Evolutionary conservation across 179 eudicot species (phyloP).

Genomic region (Actinidia arguta): DNA sequence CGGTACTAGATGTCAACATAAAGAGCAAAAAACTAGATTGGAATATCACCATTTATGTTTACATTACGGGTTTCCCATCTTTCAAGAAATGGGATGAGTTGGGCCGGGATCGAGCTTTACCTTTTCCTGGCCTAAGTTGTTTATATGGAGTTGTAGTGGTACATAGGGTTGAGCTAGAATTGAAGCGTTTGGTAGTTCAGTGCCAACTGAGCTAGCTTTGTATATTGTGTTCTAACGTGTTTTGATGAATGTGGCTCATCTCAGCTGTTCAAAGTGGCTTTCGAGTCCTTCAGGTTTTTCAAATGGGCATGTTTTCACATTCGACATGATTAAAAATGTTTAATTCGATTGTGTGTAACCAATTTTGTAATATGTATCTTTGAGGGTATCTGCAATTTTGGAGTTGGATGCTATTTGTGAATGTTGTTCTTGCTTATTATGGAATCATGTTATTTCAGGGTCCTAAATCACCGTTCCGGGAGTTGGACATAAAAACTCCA

Average conservation of each 20-base stretch:
- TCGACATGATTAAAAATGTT: background rate
- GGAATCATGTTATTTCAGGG: conserved; percentile 50
- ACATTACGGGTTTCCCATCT: background rate
- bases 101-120: background rate
- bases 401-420: background rate
- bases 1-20: background rate
- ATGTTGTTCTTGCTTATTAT: background rate
- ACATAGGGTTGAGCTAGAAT: background rate
- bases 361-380: background rate
- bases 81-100: background rate
- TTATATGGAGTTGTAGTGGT: background rate
- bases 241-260: background rate
- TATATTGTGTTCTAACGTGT: background rate
- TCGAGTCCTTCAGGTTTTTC: background rate
- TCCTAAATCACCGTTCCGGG: conserved; percentile 59
- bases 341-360: background rate
- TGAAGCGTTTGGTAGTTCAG: background rate
- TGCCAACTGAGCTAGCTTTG: background rate
- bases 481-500: conserved; percentile 68
- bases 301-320: background rate
- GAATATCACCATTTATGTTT: background rate
- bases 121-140: background rate
- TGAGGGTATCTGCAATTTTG: background rate
- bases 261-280: background rate
- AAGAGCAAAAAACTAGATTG: background rate